Percentiles rank a stretch among this genome's conserved stretches.
Evolutionary conservation across 805 yeast species (phyloP).

Genomic region (Hanseniaspora meyeri): DNA sequence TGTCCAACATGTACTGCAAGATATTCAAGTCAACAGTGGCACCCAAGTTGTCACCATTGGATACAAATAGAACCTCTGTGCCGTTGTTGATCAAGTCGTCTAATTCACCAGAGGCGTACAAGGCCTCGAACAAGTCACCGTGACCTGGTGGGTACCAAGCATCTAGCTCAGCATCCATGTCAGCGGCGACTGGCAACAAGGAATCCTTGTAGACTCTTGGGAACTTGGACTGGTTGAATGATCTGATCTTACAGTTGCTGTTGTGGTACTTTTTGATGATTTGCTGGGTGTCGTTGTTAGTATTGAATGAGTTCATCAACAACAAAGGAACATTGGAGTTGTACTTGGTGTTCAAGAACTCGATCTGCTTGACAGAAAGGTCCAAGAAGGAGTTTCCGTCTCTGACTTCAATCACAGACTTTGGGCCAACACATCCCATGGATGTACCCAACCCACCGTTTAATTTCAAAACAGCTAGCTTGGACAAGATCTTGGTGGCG

Average conservation of each 20-base stretch:
- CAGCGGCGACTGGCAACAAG: slow-evolving; percentile 83
- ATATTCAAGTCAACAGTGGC: slow-evolving; percentile 92
- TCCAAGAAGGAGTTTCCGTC: slow-evolving; percentile 97
- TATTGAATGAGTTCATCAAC: slow-evolving; percentile 97
- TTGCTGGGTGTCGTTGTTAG: slow-evolving; percentile 88
- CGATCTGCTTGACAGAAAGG: slow-evolving; percentile 91
- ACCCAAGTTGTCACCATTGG: slow-evolving; percentile 96
- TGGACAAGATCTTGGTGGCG: slow-evolving; percentile 40
- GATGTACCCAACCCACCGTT: slow-evolving; percentile 99
- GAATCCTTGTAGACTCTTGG: slow-evolving; percentile 94
- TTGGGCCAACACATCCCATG: slow-evolving; percentile 99
- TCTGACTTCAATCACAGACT: slow-evolving; percentile 94
- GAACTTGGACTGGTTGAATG: slow-evolving; percentile 95
- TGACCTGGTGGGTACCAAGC: slow-evolving; percentile 99
- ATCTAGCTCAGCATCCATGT: slow-evolving; percentile 59
- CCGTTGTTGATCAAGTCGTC: slow-evolving; percentile 85
- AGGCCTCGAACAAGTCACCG: slow-evolving; percentile 89
- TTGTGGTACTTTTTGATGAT: slow-evolving; percentile 94
- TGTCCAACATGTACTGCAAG: slow-evolving; percentile 81
- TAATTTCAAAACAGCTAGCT: slow-evolving; percentile 87
- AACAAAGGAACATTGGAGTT: slow-evolving; percentile 90
- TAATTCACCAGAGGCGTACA: slow-evolving; percentile 80
- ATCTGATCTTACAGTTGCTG: slow-evolving; percentile 85
- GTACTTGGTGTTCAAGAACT: slow-evolving; percentile 77
- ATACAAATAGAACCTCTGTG: slow-evolving; percentile 86